A percentile compares a stretch with the other conserved stretches of the same genome.
phyloP scores from a whole-genome alignment of 306 rosid species.

The Lagenaria siceraria region DNA sequence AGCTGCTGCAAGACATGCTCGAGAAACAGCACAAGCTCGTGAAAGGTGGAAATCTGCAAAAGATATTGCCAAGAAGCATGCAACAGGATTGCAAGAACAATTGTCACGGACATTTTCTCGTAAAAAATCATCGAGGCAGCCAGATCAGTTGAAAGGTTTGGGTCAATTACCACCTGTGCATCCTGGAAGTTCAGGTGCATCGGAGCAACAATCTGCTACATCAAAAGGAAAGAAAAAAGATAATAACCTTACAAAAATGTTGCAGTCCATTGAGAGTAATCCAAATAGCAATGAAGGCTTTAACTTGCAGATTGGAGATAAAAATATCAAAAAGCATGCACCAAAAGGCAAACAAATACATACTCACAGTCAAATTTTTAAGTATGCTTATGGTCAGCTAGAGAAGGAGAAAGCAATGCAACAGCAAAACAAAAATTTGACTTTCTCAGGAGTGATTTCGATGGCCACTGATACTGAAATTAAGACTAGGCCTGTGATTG shows the following conservation, averaged over 20 bases:
- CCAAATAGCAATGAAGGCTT: constrained; percentile 46
- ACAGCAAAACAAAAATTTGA: constrained; percentile 50
- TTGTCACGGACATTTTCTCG: constrained; percentile 63
- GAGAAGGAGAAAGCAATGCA: constrained; percentile 84
- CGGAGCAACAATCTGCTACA: constrained; percentile 15
- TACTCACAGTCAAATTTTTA: constrained; percentile 68
- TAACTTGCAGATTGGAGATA: constrained; percentile 53
- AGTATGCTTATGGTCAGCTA: constrained; percentile 74
- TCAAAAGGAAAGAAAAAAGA: constrained; percentile 32
- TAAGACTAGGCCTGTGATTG: constrained; percentile 54
- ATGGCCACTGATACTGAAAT: constrained; percentile 53
- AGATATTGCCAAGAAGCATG: constrained; percentile 41
- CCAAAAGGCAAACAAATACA: constrained; percentile 42
- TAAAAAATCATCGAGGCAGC: constrained; percentile 28
- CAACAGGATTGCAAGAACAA: constrained; percentile 29
- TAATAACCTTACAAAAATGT: constrained; percentile 43
- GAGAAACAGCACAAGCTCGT: constrained; percentile 63
- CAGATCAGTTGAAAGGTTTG: constrained; percentile 17
- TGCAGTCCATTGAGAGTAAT: constrained; percentile 42
- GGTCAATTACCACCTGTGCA: constrained; percentile 20
- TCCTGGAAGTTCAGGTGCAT: constrained; percentile 26
- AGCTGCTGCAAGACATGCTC: constrained; percentile 59
- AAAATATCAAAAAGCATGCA: constrained; percentile 45
- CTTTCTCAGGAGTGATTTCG: constrained; percentile 65
- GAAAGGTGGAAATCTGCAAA: constrained; percentile 65